Conservation (phyloP, 78 protist genomes). For the Dictyostelium brefeldianum region DNA sequence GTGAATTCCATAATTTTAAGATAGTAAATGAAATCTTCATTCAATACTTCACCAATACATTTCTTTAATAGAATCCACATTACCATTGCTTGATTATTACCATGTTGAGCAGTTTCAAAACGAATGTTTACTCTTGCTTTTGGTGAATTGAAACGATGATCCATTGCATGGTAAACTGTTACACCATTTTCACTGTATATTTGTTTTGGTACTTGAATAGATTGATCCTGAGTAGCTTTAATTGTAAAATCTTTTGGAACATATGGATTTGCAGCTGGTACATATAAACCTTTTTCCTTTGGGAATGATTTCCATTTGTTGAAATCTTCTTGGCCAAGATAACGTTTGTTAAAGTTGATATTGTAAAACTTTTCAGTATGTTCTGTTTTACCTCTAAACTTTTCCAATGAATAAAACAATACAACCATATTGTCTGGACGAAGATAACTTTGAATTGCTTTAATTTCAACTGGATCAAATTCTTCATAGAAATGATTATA, state of each 20-base stretch:
- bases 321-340: not conserved
- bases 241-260: conserved; percentile 54
- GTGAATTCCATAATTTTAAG: not conserved
- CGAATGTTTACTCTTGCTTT: conserved; percentile 1
- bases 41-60: not conserved
- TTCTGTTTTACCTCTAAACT: not conserved
- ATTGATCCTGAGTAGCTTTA: conserved; percentile 22
- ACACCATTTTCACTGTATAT: conserved; percentile 23
- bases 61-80: conserved; percentile 19
- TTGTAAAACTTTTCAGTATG: not conserved
- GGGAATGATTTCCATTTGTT: conserved; percentile 22
- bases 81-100: not conserved
- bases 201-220: not conserved
- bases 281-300: not conserved
- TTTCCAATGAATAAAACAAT: not conserved
- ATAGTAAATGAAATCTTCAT: conserved; percentile 51
- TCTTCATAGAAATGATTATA: conserved; percentile 2
- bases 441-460: not conserved
- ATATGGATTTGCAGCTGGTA: conserved; percentile 61
- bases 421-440: conserved; percentile 38
- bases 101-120: not conserved
- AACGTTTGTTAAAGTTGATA: not conserved
- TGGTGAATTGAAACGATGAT: conserved; percentile 64
- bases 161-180: not conserved
- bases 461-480: not conserved